Evolutionary conservation across 1,139 yeast genomes (phyloP), one percentile per base, ranked within the genome.

Genomic region (Meyerozyma elateridarum): DNA sequence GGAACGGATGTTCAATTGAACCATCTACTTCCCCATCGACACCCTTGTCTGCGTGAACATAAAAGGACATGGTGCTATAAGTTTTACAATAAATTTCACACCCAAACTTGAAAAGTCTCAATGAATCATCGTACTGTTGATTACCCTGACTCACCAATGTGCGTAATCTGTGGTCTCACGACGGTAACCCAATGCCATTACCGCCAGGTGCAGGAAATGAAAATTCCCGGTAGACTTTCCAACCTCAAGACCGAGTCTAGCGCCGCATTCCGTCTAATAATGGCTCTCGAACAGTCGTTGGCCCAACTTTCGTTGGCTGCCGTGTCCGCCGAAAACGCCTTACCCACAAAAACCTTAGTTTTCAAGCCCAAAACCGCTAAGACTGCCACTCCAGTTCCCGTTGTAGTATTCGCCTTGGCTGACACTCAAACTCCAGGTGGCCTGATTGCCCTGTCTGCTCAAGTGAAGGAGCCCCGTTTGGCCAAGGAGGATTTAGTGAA

Each of bases 311-410:
- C 81, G 31, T 57, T 76, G 46, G 64, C 73, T 28, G 61, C 70
- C 22, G 67, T 67, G 19, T 43, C 65, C 15, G 50, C 64, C 27
- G 74, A 60, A 22, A 50, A 55, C 26, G 69, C 76, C 4, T 44
- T 58, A 22, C 59, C 76, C 27, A 76, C 84, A 41, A 87, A 87
- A 58, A 73, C 91, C 4, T 70, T 87, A 44, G 88, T 87, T 20
- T 87, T 87, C 73, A 87, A 87, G 64, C 95, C 95, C 48, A 87
- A 87, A 61, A 85, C 95, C 30, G 82, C 95, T 34, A 87, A 85
- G 54, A 62, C 87, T 30, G 88, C 85, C 33, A 61, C 74, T n/a
- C 85, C 94, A 20, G 77, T 83, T 32, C 95, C 96, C 30, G 71
- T 87, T 20, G 76, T 87, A 30, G 85, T 87, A 22, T 73, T 87